Conservation (phyloP, 139 green algal genomes). For the Dunaliella primolecta region DNA sequence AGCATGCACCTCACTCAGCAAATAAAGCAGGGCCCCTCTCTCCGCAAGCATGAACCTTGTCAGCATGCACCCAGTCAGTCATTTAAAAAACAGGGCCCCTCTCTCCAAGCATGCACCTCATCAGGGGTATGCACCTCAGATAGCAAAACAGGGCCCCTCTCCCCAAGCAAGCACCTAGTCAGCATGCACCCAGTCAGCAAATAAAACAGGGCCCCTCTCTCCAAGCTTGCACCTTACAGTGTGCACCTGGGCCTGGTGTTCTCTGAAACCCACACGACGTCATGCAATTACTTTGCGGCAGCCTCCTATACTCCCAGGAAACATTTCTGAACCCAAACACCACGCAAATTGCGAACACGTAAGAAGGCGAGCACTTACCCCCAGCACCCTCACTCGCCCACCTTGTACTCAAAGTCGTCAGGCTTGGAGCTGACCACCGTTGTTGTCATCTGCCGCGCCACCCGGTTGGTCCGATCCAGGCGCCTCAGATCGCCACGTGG, state of each 20-base stretch:
- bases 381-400: not conserved
- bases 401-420: slow-evolving; percentile 22
- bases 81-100: not conserved
- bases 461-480: slow-evolving; percentile 14
- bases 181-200: not conserved
- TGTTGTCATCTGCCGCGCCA: slow-evolving; percentile 10
- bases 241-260: too few species aligned
- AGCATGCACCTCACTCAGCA: not conserved
- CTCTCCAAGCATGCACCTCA: not conserved
- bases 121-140: too few species aligned
- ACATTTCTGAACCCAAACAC: too few species aligned
- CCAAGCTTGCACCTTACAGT: too few species aligned
- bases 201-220: too few species aligned
- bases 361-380: too few species aligned
- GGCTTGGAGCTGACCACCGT: slow-evolving; percentile 16
- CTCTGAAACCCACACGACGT: too few species aligned
- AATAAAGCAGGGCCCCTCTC: not conserved
- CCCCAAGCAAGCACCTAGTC: not conserved
- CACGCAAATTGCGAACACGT: too few species aligned
- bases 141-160: not conserved
- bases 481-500: slow-evolving; percentile 19
- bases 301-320: too few species aligned
- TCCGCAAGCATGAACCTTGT: not conserved
- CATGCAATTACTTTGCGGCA: too few species aligned
- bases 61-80: not conserved